Percentiles rank a stretch among this genome's conserved stretches.
Conservation (phyloP, 2,329 filamentous ascomycete genomes). For the Penicillium sp. region DNA sequence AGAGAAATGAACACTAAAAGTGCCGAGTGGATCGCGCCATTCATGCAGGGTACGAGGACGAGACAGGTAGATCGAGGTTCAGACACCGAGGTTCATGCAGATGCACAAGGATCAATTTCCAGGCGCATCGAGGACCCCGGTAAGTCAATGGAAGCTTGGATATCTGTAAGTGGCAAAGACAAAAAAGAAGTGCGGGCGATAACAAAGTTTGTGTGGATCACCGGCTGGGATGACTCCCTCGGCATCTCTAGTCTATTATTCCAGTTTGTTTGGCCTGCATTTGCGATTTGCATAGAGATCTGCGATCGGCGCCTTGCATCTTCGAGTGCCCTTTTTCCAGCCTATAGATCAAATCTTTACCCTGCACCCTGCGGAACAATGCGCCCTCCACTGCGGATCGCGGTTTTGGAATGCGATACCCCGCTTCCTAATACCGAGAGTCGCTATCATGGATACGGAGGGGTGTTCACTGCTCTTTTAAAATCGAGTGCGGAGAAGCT, state of each 20-base stretch:
- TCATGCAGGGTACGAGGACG: background rate
- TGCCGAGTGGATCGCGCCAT: background rate
- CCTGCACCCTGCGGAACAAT: conserved; percentile 24
- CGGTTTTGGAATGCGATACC: conserved; percentile 84
- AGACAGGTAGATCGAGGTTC: background rate
- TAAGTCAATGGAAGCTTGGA: background rate
- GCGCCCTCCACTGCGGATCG: conserved; percentile 67
- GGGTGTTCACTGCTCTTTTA: conserved; percentile 67
- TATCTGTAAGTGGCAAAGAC: background rate
- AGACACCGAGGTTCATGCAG: background rate
- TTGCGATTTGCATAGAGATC: background rate
- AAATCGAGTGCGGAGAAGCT: conserved; percentile 52
- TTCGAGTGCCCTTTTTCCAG: background rate
- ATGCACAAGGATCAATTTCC: background rate
- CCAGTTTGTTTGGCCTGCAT: background rate
- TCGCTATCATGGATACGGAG: conserved; percentile 72
- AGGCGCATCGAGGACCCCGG: background rate
- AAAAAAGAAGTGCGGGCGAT: background rate
- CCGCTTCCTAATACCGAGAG: conserved; percentile 66
- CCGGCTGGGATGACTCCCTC: background rate
- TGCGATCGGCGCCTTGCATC: background rate
- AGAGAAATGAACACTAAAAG: background rate
- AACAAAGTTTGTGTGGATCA: background rate
- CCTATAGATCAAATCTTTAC: background rate
- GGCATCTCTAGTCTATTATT: background rate